Conservation (phyloP, 345 rosid genomes). For the Adansonia digitata region DNA sequence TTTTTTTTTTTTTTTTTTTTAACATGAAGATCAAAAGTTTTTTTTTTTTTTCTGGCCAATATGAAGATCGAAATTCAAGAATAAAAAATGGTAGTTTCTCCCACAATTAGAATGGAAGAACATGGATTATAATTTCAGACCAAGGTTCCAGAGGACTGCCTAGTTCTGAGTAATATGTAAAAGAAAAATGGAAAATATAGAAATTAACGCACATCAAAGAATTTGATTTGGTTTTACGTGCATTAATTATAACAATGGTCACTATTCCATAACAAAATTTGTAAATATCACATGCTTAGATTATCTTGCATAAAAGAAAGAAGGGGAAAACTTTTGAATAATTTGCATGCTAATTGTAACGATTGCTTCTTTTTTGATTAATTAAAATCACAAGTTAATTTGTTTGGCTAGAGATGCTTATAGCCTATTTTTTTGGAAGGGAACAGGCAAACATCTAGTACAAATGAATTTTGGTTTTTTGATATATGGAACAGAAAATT, state of each 20-base stretch:
- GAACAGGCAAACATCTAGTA: neutral
- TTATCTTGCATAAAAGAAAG: slow-evolving; percentile 3
- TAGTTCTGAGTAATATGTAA: neutral
- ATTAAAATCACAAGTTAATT: neutral
- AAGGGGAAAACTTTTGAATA: neutral
- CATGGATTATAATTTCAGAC: neutral
- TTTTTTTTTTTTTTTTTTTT: neutral
- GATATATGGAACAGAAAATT: neutral
- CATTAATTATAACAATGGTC: too few species aligned
- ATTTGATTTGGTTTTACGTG: neutral
- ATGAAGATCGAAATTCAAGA: neutral
- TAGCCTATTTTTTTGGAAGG: neutral
- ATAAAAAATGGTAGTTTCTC: neutral
- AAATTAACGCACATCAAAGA: slow-evolving; percentile 1
- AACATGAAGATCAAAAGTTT: neutral
- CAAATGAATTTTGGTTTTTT: neutral
- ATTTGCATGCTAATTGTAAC: neutral
- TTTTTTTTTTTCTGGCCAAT: neutral
- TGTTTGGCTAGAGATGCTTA: neutral
- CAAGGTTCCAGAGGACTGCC: slow-evolving; percentile 3
- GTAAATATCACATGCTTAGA: neutral
- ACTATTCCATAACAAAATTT: too few species aligned
- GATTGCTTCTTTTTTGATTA: neutral
- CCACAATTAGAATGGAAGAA: neutral
- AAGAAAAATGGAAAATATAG: neutral